A percentile compares a stretch with the other conserved stretches of the same genome.
These are phyloP conservation scores for Lactarius sanguifluus DNA, from an alignment of 768 basidiomycete species.

Conservation along the genomic window DNA sequence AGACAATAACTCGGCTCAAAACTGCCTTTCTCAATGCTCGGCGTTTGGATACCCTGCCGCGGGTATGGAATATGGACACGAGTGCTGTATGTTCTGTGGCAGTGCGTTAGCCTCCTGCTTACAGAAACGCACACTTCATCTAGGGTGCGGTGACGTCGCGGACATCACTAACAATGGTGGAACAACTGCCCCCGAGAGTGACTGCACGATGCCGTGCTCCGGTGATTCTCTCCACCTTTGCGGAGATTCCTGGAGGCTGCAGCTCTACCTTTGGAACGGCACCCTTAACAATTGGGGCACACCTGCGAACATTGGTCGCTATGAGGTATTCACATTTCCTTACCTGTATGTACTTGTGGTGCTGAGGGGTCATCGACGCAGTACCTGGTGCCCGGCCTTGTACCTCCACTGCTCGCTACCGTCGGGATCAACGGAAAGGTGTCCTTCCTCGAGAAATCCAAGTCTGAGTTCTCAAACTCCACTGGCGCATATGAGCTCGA, in stretches of 20 bases:
- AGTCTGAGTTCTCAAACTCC: conserved; percentile 46
- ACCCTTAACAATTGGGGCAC: background rate
- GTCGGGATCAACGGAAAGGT: conserved; percentile 82
- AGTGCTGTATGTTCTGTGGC: conserved; percentile 59
- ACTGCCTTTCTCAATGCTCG: conserved; percentile 68
- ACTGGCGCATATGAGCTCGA: conserved; percentile 83
- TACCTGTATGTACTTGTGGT: background rate
- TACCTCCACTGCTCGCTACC: conserved; percentile 72
- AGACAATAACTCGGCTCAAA: conserved; percentile 60
- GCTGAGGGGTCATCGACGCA: conserved; percentile 23
- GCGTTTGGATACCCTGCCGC: conserved; percentile 70
- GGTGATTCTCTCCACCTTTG: conserved; percentile 71
- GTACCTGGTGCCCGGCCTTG: conserved; percentile 55
- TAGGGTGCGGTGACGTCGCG: conserved; percentile 69
- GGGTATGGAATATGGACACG: conserved; percentile 66
- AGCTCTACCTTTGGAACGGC: background rate
- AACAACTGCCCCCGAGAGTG: conserved; percentile 37
- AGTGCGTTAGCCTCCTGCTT: background rate
- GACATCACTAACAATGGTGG: conserved; percentile 47
- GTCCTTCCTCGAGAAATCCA: conserved; percentile 62
- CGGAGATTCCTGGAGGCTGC: conserved; percentile 45
- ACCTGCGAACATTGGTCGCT: background rate
- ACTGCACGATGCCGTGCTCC: conserved; percentile 58
- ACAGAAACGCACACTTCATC: background rate
- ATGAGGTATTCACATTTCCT: background rate